Conservation (phyloP, 495 filamentous ascomycete genomes). For the Hypoxylon crocopeplum region DNA sequence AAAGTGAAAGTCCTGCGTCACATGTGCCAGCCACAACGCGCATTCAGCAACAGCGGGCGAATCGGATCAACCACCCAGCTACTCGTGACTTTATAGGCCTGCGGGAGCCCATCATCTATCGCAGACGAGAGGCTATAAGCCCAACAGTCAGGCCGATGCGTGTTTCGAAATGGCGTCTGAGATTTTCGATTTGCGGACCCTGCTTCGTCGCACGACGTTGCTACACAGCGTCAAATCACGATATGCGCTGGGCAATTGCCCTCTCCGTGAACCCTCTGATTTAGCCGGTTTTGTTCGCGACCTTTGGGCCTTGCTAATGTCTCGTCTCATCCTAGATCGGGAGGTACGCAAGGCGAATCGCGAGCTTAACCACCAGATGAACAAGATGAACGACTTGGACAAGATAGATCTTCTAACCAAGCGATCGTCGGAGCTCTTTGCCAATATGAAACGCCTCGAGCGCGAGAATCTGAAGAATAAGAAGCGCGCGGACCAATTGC, state of each 20-base stretch:
- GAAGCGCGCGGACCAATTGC: constrained; percentile 90
- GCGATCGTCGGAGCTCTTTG: constrained; percentile 87
- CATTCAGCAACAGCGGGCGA: background rate
- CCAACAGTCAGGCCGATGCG: background rate
- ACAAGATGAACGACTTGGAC: constrained; percentile 73
- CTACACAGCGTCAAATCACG: constrained; percentile 5
- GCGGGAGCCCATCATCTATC: constrained; percentile 1
- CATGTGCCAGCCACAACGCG: background rate
- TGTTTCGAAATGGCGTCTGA: background rate
- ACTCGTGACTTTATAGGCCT: constrained; percentile 15
- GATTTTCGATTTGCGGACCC: background rate
- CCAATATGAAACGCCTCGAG: constrained; percentile 93
- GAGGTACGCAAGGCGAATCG: constrained; percentile 91
- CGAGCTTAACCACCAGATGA: constrained; percentile 81
- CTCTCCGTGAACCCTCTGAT: background rate
- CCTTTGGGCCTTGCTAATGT: constrained; percentile 20
- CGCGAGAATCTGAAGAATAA: constrained; percentile 94
- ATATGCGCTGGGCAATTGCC: constrained; percentile 1
- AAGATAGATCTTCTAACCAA: constrained; percentile 88
- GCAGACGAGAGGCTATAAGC: background rate
- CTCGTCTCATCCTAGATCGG: constrained; percentile 50
- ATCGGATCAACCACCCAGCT: background rate
- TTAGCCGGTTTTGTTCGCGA: constrained; percentile 1
- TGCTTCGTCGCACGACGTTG: constrained; percentile 8
- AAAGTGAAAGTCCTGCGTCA: background rate